Conservation (phyloP, 208 protist genomes). For the Trypanosoma brucei region DNA sequence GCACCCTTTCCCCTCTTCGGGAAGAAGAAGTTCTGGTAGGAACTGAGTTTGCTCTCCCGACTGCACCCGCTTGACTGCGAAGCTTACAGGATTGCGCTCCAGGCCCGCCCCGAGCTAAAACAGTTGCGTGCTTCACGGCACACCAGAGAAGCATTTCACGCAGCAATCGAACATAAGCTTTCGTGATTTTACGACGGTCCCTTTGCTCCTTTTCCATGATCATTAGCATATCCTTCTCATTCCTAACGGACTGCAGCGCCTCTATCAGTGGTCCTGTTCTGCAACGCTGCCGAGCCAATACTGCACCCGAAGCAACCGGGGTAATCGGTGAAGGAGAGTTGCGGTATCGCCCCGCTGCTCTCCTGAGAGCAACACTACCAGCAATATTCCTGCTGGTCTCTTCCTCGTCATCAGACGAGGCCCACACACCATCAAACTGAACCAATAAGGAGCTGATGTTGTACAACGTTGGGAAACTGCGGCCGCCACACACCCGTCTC, state of each 20-base stretch:
- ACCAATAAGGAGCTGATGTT: background rate
- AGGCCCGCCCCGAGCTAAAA: background rate
- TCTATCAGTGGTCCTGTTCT: constrained; percentile 5
- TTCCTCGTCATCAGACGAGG: background rate
- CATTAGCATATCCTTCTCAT: constrained; percentile 10
- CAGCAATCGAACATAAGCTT: constrained; percentile 7
- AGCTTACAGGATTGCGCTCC: background rate
- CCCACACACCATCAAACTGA: background rate
- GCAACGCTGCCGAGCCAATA: background rate
- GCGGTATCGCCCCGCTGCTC: background rate
- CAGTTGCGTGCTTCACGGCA: constrained; percentile 3
- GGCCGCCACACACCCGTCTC: background rate
- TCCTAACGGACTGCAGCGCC: constrained; percentile 11
- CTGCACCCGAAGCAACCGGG: background rate
- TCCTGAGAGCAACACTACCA: background rate
- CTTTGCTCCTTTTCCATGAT: constrained; percentile 23
- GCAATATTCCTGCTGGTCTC: background rate
- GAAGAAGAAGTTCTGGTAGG: background rate
- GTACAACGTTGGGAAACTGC: background rate
- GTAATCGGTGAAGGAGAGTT: background rate
- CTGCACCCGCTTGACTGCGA: background rate
- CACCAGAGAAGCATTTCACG: constrained; percentile 10
- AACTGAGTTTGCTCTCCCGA: background rate
- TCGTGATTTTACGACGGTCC: constrained; percentile 14
- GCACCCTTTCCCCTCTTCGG: background rate